These are phyloP conservation scores for Nothophytophthora sp. DNA, from an alignment of 352 stramenopile species.

Conservation along the genomic window DNA sequence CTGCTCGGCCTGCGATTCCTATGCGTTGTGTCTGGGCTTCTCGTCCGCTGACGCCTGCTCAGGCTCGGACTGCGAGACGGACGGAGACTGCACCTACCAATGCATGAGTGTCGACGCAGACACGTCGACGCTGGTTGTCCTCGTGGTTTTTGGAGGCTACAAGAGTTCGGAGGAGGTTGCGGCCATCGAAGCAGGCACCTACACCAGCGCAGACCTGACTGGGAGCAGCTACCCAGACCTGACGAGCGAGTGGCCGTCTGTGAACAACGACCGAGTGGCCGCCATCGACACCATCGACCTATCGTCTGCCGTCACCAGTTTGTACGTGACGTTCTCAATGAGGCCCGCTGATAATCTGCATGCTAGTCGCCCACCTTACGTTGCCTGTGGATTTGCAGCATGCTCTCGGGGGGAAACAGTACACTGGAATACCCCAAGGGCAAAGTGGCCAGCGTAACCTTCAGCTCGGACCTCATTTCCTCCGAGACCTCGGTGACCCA, in stretches of 20 bases:
- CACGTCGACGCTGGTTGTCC: slow-evolving; percentile 15
- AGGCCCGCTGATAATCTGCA: too few species aligned
- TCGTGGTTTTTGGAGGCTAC: slow-evolving; percentile 30
- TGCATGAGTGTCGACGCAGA: slow-evolving; percentile 24
- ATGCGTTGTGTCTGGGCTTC: slow-evolving; percentile 27
- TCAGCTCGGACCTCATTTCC: too few species aligned
- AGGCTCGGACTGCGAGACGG: slow-evolving; percentile 26
- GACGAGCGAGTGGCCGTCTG: slow-evolving; percentile 23
- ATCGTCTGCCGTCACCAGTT: slow-evolving; percentile 2
- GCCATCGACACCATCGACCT: slow-evolving; percentile 17
- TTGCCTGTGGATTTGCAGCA: too few species aligned
- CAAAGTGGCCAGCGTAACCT: too few species aligned
- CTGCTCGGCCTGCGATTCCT: slow-evolving; percentile 21
- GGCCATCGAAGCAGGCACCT: slow-evolving; percentile 3
- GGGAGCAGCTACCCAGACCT: slow-evolving; percentile 14
- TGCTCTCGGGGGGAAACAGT: too few species aligned
- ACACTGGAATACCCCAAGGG: too few species aligned
- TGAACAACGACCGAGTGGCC: slow-evolving; percentile 27
- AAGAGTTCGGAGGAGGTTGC: slow-evolving; percentile 27
- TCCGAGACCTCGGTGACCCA: too few species aligned
- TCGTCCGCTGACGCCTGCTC: slow-evolving; percentile 16
- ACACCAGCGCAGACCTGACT: slow-evolving; percentile 2
- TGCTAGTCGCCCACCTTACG: too few species aligned
- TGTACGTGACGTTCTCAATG: slow-evolving; percentile 1
- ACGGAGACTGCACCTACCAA: slow-evolving; percentile 30